Conservation (phyloP, 1,139 yeast species). For the Sugiyamaella neomexicana region DNA sequence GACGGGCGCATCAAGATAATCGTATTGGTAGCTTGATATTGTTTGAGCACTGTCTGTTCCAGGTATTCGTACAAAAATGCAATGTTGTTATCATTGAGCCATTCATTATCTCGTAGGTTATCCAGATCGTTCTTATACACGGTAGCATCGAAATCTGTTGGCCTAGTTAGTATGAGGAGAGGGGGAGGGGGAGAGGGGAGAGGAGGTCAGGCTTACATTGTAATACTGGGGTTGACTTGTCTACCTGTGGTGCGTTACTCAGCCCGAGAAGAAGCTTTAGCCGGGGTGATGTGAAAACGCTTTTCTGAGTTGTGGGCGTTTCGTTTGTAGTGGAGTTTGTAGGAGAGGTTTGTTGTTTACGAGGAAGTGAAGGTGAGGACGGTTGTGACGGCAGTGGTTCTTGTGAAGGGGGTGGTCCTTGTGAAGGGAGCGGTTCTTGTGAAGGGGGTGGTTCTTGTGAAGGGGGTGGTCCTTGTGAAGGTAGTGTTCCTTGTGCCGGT, state of each 20-base stretch:
- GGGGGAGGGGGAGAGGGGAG: background rate
- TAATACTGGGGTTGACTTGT: conserved; percentile 21
- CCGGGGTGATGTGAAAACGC: conserved; percentile 2
- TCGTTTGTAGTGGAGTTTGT: too few species aligned
- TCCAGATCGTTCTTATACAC: conserved; percentile 50
- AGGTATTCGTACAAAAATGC: conserved; percentile 63
- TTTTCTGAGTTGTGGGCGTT: background rate
- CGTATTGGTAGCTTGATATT: conserved; percentile 15
- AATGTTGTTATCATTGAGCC: conserved; percentile 74
- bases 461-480: background rate
- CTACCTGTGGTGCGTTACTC: conserved; percentile 1
- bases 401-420: background rate
- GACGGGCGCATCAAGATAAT: conserved; percentile 45
- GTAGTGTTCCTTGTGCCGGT: background rate
- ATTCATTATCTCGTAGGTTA: conserved; percentile 54
- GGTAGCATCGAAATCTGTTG: conserved; percentile 42
- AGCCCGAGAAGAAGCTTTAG: conserved; percentile 1
- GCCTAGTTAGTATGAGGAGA: background rate
- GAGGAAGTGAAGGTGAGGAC: too few species aligned
- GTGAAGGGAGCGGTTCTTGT: background rate
- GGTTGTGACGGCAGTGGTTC: background rate
- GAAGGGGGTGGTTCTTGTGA: background rate
- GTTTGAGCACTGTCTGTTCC: conserved; percentile 37
- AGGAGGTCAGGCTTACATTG: conserved; percentile 23
- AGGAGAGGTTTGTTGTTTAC: too few species aligned